Conservation (phyloP, 2,329 filamentous ascomycete genomes). For the Cladosporium sp. region DNA sequence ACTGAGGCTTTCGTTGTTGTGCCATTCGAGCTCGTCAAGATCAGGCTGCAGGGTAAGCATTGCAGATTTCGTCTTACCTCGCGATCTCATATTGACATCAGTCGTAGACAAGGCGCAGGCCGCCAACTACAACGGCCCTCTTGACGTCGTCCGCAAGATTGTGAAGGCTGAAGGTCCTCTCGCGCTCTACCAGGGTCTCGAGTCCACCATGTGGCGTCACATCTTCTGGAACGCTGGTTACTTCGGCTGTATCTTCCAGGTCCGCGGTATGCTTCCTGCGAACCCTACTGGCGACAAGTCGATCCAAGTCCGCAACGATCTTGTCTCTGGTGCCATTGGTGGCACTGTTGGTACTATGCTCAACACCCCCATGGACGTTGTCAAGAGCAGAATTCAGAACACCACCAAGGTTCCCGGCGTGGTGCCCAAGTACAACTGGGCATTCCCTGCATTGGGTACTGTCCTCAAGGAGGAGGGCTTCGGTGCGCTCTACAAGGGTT, state of each 20-base stretch:
- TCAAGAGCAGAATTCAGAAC: constrained; percentile 98
- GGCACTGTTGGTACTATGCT: constrained; percentile 86
- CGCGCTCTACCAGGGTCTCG: constrained; percentile 92
- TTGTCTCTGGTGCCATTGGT: constrained; percentile 80
- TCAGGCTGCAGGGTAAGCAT: constrained; percentile 67
- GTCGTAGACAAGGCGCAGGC: constrained; percentile 76
- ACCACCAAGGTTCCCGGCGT: constrained; percentile 75
- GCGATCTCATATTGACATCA: constrained; percentile 7
- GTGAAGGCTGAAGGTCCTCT: constrained; percentile 77
- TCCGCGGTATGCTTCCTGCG: constrained; percentile 76
- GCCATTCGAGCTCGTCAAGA: constrained; percentile 98
- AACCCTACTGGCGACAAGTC: constrained; percentile 67
- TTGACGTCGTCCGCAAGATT: constrained; percentile 78
- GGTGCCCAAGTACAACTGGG: constrained; percentile 97
- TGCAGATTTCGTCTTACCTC: not conserved
- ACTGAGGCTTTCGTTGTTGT: constrained; percentile 97
- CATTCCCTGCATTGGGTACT: constrained; percentile 78
- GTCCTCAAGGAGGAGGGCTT: constrained; percentile 94
- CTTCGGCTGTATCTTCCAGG: constrained; percentile 98
- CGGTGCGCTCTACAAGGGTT: constrained; percentile 90
- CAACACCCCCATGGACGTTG: constrained; percentile 95
- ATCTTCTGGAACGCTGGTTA: constrained; percentile 92
- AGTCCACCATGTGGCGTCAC: constrained; percentile 95
- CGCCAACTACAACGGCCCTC: constrained; percentile 76
- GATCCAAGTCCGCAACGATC: constrained; percentile 77